These are phyloP conservation scores for Leishmania tropica DNA, from an alignment of 208 protist species.

Conservation along the genomic window DNA sequence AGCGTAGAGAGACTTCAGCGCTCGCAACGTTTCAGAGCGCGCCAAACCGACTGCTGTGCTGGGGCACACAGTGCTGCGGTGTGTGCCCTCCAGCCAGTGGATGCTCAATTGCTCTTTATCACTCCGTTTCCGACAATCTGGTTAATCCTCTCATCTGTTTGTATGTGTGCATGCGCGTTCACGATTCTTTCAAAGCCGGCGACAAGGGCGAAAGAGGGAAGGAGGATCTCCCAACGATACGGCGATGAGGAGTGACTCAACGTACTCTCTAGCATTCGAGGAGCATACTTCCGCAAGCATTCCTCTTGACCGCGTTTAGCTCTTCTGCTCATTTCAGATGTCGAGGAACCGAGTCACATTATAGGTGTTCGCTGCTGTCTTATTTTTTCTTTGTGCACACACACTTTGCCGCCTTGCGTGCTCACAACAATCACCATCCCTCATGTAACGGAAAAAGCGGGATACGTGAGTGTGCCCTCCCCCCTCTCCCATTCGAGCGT, in stretches of 20 bases:
- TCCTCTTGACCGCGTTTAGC: neutral
- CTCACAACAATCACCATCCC: too few species aligned
- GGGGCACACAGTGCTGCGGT: neutral
- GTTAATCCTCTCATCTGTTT: neutral
- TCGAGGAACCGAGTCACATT: neutral
- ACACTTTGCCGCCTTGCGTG: too few species aligned
- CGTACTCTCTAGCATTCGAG: neutral
- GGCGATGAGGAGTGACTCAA: neutral
- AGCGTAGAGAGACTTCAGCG: neutral
- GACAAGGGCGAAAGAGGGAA: neutral
- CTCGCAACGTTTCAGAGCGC: neutral
- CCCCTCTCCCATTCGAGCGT: too few species aligned
- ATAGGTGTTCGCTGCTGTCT: neutral
- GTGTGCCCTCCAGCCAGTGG: neutral
- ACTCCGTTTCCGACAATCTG: neutral
- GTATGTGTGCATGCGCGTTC: neutral
- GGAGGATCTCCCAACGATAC: neutral
- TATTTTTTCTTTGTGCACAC: too few species aligned
- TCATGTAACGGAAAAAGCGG: too few species aligned
- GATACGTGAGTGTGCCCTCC: too few species aligned
- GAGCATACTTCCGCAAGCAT: neutral
- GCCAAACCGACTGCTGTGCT: neutral
- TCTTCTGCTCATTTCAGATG: neutral
- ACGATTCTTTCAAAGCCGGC: neutral
- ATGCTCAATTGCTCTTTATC: neutral